Evolutionary conservation across 345 rosid genomes (phyloP).

Genomic region (Pugionium dolabratum): DNA sequence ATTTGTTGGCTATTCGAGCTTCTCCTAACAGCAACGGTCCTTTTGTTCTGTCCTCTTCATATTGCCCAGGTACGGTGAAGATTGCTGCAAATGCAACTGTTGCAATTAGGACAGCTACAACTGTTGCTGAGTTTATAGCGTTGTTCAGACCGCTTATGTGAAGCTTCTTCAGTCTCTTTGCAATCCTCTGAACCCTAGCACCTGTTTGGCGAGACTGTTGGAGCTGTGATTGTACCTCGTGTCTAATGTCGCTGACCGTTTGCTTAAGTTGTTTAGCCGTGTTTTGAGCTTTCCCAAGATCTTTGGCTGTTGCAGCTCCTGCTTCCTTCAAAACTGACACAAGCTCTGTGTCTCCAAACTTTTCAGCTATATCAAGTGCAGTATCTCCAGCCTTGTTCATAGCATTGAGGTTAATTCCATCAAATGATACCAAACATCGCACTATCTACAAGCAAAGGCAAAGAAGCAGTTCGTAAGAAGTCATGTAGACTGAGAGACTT

Average conservation of each 20-base stretch:
- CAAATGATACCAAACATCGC: slow-evolving; percentile 58
- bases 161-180: slow-evolving; percentile 84
- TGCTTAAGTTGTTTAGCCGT: slow-evolving; percentile 85
- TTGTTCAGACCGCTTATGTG: slow-evolving; percentile 50
- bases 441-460: slow-evolving; percentile 60
- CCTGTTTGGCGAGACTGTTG: slow-evolving; percentile 96
- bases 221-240: slow-evolving; percentile 87
- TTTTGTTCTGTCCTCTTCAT: slow-evolving; percentile 49
- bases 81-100: too few species aligned
- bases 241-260: slow-evolving; percentile 94
- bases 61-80: slow-evolving; percentile 66
- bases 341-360: slow-evolving; percentile 52
- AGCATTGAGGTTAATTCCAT: slow-evolving; percentile 59
- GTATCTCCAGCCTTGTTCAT: slow-evolving; percentile 78
- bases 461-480: slow-evolving; percentile 6
- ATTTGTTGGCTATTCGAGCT: slow-evolving; percentile 66
- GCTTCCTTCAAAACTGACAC: slow-evolving; percentile 37
- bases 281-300: slow-evolving; percentile 63
- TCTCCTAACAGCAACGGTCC: slow-evolving; percentile 63
- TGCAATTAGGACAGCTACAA: too few species aligned
- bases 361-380: slow-evolving; percentile 82
- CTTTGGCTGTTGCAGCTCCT: slow-evolving; percentile 47
- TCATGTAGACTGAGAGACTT: neutral
- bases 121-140: too few species aligned
- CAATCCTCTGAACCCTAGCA: slow-evolving; percentile 71